A percentile compares a stretch with the other conserved stretches of the same genome.
phyloP scores from a whole-genome alignment of 306 rosid species.

The cucumber (Cucumis sativus) region Cucumber_9930_V3 NC_026655.2:26346501-26347000 shows the following conservation, averaged over 20 bases:
- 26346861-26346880: slow-evolving; percentile 33
- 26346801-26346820: slow-evolving; percentile 57
- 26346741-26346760: slow-evolving; percentile 44
- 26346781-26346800: slow-evolving; percentile 55
- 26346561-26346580: not conserved
- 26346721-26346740: slow-evolving; percentile 38
- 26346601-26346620: too few species aligned
- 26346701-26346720: slow-evolving; percentile 43
- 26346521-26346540: too few species aligned
- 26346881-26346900: slow-evolving; percentile 38
- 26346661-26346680: not conserved
- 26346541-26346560: too few species aligned
- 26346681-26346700: slow-evolving; percentile 22
- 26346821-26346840: slow-evolving; percentile 38
- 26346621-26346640: not conserved
- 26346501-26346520: too few species aligned
- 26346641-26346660: not conserved
- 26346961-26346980: slow-evolving; percentile 50
- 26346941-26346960: slow-evolving; percentile 48
- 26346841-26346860: slow-evolving; percentile 37
- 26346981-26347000: slow-evolving; percentile 57
- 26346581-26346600: not conserved
- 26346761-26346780: slow-evolving; percentile 50
- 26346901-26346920: slow-evolving; percentile 28
- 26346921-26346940: slow-evolving; percentile 47